These are phyloP conservation scores for Smittium culicis DNA, from an alignment of 371 early-diverging fungal genomes.

Conservation along the genomic window DNA sequence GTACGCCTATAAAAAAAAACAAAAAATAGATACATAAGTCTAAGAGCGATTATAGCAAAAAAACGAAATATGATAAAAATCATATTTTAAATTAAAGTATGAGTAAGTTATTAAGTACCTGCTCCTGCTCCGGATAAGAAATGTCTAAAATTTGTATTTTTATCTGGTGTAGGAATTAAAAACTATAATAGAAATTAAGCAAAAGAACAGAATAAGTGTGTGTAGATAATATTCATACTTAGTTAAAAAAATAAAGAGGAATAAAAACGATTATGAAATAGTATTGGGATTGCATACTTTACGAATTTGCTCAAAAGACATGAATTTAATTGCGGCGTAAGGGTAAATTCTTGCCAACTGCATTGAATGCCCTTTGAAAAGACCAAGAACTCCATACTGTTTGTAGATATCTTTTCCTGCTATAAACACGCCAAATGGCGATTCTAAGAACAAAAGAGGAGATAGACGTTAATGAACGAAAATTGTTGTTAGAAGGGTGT, in stretches of 20 bases:
- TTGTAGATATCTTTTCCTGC: conserved; percentile 62
- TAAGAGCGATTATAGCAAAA: background rate
- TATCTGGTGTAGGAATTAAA: conserved; percentile 10
- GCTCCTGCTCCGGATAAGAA: conserved; percentile 28
- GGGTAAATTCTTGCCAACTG: conserved; percentile 88
- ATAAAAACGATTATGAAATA: conserved; percentile 6
- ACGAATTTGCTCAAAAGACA: conserved; percentile 80
- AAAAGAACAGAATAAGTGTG: background rate
- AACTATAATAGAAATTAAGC: background rate
- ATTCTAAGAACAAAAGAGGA: background rate
- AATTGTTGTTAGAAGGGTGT: too few relatives aligned
- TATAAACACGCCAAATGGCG: conserved; percentile 53
- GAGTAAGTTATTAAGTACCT: conserved; percentile 1
- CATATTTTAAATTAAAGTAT: background rate
- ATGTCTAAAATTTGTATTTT: conserved; percentile 25
- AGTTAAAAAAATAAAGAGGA: background rate
- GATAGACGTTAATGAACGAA: too few relatives aligned
- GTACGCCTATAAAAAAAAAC: conserved; percentile 55
- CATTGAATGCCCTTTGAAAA: conserved; percentile 91
- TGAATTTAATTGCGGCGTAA: conserved; percentile 91
- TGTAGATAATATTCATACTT: background rate
- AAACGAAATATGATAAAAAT: conserved; percentile 4
- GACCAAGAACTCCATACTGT: conserved; percentile 55
- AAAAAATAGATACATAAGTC: too few relatives aligned
- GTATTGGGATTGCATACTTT: conserved; percentile 31